These are phyloP conservation scores for Gryganskiella cystojenkinii DNA, from an alignment of 192 early-diverging fungal genomes.

Conservation along the genomic window DNA sequence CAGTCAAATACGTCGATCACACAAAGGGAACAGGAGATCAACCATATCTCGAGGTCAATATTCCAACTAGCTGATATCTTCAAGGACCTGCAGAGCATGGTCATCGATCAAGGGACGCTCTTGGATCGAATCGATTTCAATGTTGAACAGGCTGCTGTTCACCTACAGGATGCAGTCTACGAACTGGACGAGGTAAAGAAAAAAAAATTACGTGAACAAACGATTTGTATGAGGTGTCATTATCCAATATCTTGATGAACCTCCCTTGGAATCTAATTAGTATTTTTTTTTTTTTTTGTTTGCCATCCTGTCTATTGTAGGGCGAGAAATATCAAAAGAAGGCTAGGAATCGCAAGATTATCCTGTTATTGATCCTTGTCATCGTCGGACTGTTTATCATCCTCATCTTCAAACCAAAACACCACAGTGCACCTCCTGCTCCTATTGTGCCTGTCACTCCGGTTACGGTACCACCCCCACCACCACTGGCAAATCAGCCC, in stretches of 20 bases:
- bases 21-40: slow-evolving; percentile 92
- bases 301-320: too few species aligned
- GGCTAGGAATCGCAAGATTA: slow-evolving; percentile 84
- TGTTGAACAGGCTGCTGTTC: slow-evolving; percentile 84
- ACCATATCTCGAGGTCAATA: slow-evolving; percentile 93
- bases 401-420: slow-evolving; percentile 74
- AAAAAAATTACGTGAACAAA: neutral
- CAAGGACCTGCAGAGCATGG: slow-evolving; percentile 92
- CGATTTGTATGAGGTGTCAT: neutral
- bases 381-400: slow-evolving; percentile 85
- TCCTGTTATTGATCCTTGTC: slow-evolving; percentile 79
- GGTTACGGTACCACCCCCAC: neutral
- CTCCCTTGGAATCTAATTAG: neutral
- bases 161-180: slow-evolving; percentile 85
- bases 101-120: slow-evolving; percentile 97
- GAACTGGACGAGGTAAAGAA: slow-evolving; percentile 77
- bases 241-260: neutral
- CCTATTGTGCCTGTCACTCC: neutral
- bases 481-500: neutral
- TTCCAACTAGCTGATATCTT: slow-evolving; percentile 91
- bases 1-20: slow-evolving; percentile 81
- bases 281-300: slow-evolving; percentile 7
- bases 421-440: slow-evolving; percentile 1
- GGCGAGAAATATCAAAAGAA: slow-evolving; percentile 85
- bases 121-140: slow-evolving; percentile 98